These are phyloP conservation scores for Talaromyces sp. DNA, from an alignment of 2,329 filamentous ascomycete species.

Conservation along the genomic window DNA sequence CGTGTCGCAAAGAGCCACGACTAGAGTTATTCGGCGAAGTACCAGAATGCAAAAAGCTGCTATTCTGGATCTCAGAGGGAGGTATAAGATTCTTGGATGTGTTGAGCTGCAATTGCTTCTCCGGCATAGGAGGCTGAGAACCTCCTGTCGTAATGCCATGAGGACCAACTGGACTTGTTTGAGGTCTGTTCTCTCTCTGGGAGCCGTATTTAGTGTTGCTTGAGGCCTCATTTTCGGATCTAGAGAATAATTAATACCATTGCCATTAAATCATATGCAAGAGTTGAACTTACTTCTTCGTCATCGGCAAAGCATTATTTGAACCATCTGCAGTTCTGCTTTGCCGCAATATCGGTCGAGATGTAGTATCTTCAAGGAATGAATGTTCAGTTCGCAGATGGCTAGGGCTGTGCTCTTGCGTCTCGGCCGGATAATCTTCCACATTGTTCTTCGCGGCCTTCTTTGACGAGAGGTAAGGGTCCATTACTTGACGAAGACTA, in stretches of 20 bases:
- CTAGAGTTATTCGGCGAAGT: slow-evolving; percentile 14
- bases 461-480: slow-evolving; percentile 63
- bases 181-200: slow-evolving; percentile 23
- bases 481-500: slow-evolving; percentile 83
- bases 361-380: slow-evolving; percentile 11
- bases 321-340: slow-evolving; percentile 25
- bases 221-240: slow-evolving; percentile 35
- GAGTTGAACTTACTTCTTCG: background rate
- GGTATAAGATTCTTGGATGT: slow-evolving; percentile 14
- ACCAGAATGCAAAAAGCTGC: slow-evolving; percentile 11
- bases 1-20: slow-evolving; percentile 24
- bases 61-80: slow-evolving; percentile 7
- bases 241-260: slow-evolving; percentile 34
- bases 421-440: slow-evolving; percentile 22
- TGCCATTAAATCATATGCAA: slow-evolving; percentile 20
- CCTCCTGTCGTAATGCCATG: slow-evolving; percentile 12
- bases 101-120: slow-evolving; percentile 12
- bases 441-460: slow-evolving; percentile 27
- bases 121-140: slow-evolving; percentile 18
- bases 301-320: slow-evolving; percentile 23
- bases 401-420: background rate
- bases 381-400: slow-evolving; percentile 2
- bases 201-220: slow-evolving; percentile 18
- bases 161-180: slow-evolving; percentile 26
- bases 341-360: slow-evolving; percentile 12